Evolutionary conservation across 805 yeast genomes (phyloP), one percentile per base, ranked within the genome.

Genomic region (Priceomyces fermenticarens): DNA sequence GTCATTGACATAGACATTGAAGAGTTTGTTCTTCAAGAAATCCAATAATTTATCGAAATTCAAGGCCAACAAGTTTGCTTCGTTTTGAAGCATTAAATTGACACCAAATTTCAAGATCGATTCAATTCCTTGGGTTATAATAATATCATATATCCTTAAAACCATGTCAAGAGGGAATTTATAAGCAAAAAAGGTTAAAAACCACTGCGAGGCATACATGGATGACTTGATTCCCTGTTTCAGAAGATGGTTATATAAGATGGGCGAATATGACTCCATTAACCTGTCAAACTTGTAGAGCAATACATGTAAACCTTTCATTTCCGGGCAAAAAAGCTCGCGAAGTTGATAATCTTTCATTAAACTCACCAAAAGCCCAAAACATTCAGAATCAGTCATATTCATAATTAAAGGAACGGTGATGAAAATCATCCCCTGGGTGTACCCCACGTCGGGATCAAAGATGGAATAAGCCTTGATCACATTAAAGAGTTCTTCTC

Each of bases 141-240:
- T 81, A 45, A 88, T 77, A 65, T 93, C 99, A 60, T 78, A 88
- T 31, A 93, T 87, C 46, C 97, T 73, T 48, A 88, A 66, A 16
- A 93, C 97, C 57, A 91, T 83, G 42, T 81, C 86, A 38, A 90
- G 68, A 11, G 99, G 98, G 60, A 93, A 91, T 58, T 88, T 88
- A 69, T 93, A 93, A 5, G 96, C 95, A 64, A 93, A 93, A 49
- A 93, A 75, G 0, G 98, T 93, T 52, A 93, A 73, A 56, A 93
- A 91, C 99, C 99, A 93, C 63, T 93, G 98, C 2, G 96, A 83
- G 0, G 97, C 98, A 69, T 88, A 93, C 98, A 91, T 91, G 15
- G 95, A 84, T 2, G 96, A 85, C 45, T 83, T 77, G 16, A 93
- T 81, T 4, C 97, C 97, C 61, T 91, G 95, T 47, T 89, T 80